Percentiles rank a stretch among this genome's conserved stretches.
phyloP scores from a whole-genome alignment of 495 filamentous ascomycete genomes.

The Oidiodendron maius region DNA sequence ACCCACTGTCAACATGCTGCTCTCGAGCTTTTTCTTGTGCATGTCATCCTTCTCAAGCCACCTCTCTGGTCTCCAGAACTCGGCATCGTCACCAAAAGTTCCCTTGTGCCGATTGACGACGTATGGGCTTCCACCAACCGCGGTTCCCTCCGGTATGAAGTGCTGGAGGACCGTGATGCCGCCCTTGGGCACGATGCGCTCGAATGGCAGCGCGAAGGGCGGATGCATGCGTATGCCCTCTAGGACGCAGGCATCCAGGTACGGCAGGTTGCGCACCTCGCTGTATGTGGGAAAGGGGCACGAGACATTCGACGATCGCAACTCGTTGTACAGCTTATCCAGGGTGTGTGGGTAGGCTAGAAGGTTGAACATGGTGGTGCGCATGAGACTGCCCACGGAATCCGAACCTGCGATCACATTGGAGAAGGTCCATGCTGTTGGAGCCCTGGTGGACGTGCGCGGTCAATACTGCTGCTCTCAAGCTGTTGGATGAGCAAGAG shows the following conservation, averaged over 20 bases:
- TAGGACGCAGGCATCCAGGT: slow-evolving; percentile 30
- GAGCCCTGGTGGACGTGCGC: no score
- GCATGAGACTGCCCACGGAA: slow-evolving; percentile 25
- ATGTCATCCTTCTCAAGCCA: slow-evolving; percentile 31
- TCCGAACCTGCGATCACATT: slow-evolving; percentile 32
- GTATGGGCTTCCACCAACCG: slow-evolving; percentile 35
- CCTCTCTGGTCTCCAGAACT: slow-evolving; percentile 40
- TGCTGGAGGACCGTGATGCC: slow-evolving; percentile 16
- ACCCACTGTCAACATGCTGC: slow-evolving; percentile 13
- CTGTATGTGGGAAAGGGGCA: slow-evolving; percentile 21
- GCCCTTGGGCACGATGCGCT: slow-evolving; percentile 31
- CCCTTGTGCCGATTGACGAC: slow-evolving; percentile 36
- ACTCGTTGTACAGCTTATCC: slow-evolving; percentile 6
- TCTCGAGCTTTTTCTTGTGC: slow-evolving; percentile 22
- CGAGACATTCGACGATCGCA: slow-evolving; percentile 9
- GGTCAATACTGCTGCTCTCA: no score
- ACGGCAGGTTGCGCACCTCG: slow-evolving; percentile 28
- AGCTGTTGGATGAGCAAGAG: no score
- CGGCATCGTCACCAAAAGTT: slow-evolving; percentile 37
- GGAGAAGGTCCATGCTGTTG: slow-evolving; percentile 30
- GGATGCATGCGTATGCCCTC: slow-evolving; percentile 30
- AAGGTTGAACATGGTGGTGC: slow-evolving; percentile 24
- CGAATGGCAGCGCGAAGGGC: slow-evolving; percentile 31
- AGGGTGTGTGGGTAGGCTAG: slow-evolving; percentile 21
- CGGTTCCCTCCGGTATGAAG: slow-evolving; percentile 34